phyloP scores from a whole-genome alignment of 495 filamentous ascomycete genomes.

The Neurospora cerealis region DNA sequence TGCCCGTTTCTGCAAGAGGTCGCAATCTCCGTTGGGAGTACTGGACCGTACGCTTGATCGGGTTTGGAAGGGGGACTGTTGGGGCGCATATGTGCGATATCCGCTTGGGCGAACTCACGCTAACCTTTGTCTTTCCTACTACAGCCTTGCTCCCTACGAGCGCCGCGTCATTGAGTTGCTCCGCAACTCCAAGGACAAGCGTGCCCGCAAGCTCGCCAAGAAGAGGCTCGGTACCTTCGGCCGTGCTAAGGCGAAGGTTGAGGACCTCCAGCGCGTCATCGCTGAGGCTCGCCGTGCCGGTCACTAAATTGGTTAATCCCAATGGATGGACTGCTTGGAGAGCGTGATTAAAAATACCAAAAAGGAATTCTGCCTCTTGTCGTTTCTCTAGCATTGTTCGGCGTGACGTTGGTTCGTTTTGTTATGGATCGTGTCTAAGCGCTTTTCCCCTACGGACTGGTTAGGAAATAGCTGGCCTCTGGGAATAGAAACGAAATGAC shows the following conservation, averaged over 20 bases:
- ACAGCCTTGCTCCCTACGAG: conserved; percentile 82
- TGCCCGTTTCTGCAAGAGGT: background rate
- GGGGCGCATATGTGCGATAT: background rate
- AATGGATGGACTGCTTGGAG: background rate
- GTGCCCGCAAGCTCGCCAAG: conserved; percentile 97
- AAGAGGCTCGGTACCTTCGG: conserved; percentile 97
- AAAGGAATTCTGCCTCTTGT: conserved; percentile 12
- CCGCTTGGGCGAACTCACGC: background rate
- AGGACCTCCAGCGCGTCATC: conserved; percentile 94
- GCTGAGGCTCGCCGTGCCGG: conserved; percentile 77
- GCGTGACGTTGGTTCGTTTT: conserved; percentile 6
- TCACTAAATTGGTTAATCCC: conserved; percentile 50
- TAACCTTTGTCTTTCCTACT: conserved; percentile 12
- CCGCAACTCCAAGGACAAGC: conserved; percentile 98
- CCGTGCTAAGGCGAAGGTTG: conserved; percentile 97
- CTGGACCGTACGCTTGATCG: background rate
- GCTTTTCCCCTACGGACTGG: background rate
- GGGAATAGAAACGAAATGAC: conserved; percentile 4
- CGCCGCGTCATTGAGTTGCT: conserved; percentile 97
- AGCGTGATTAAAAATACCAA: conserved; percentile 3
- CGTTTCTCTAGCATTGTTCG: conserved; percentile 10
- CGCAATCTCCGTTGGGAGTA: background rate
- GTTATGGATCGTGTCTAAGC: conserved; percentile 3
- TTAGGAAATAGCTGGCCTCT: conserved; percentile 7
- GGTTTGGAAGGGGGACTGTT: background rate